Percentiles rank a stretch among this genome's conserved stretches.
Evolutionary conservation across 2,329 filamentous ascomycete species (phyloP).

Genomic region (Fusarium sp.): DNA sequence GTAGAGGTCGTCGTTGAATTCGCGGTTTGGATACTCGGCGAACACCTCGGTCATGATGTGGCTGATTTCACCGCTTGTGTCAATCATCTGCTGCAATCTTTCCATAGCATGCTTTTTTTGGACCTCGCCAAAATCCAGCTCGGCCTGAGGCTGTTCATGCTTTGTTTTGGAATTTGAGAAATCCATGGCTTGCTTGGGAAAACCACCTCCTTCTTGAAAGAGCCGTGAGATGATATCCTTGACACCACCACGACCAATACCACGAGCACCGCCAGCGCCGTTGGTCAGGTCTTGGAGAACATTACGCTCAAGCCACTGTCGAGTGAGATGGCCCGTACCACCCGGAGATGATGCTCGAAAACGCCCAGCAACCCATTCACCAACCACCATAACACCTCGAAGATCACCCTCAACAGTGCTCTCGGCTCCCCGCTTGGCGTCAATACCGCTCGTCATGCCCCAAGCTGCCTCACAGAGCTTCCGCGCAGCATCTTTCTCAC

Average conservation of each 20-base stretch:
- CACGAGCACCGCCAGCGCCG: constrained; percentile 76
- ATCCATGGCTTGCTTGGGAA: constrained; percentile 68
- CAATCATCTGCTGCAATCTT: constrained; percentile 78
- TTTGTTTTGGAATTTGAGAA: constrained; percentile 55
- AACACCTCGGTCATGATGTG: constrained; percentile 87
- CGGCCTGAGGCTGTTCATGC: constrained; percentile 66
- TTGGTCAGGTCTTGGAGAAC: constrained; percentile 74
- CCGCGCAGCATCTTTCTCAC: constrained; percentile 88
- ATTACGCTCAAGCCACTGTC: constrained; percentile 80
- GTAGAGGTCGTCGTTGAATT: constrained; percentile 92
- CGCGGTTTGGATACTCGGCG: constrained; percentile 82
- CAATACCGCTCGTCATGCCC: constrained; percentile 79
- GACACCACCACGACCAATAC: constrained; percentile 75
- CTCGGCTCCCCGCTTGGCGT: constrained; percentile 74
- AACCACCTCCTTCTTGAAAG: constrained; percentile 82
- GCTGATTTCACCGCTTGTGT: constrained; percentile 82
- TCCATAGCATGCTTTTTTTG: constrained; percentile 78
- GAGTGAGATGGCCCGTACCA: constrained; percentile 66
- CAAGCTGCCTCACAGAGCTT: constrained; percentile 85
- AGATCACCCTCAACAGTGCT: constrained; percentile 78
- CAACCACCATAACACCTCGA: constrained; percentile 84
- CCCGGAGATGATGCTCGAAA: constrained; percentile 63
- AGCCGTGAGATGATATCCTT: constrained; percentile 82
- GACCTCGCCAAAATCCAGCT: constrained; percentile 77
- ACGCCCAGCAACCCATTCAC: constrained; percentile 84